Evolutionary conservation across 208 protist genomes (phyloP).

Genomic region (Trypanosoma cruzi): DNA sequence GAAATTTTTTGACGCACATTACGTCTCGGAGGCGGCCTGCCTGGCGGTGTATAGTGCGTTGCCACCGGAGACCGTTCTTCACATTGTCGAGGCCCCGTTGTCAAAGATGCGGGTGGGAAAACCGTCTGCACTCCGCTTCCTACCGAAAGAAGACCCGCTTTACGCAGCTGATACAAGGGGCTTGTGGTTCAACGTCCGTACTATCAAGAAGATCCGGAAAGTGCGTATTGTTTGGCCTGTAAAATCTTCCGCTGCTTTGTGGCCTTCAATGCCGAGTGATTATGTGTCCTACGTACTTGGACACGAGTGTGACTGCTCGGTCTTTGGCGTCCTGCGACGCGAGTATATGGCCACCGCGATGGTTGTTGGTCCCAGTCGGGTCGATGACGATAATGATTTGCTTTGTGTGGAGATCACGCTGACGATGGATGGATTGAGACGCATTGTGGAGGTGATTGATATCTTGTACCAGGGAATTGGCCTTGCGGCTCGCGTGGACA

Average conservation of each 20-base stretch:
- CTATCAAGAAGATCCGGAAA: conserved; percentile 52
- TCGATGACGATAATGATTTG: conserved; percentile 69
- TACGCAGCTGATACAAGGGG: conserved; percentile 18
- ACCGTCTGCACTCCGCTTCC: conserved; percentile 32
- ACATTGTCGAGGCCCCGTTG: conserved; percentile 46
- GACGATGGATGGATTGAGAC: conserved; percentile 52
- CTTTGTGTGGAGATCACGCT: conserved; percentile 52
- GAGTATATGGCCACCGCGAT: conserved; percentile 70
- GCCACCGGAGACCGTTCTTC: conserved; percentile 40
- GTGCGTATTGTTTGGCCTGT: conserved; percentile 69
- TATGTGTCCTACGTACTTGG: conserved; percentile 93
- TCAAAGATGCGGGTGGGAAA: conserved; percentile 40
- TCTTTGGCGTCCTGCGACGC: conserved; percentile 84
- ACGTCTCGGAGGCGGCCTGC: conserved; percentile 56
- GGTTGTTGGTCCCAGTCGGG: conserved; percentile 48
- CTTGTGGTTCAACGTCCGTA: conserved; percentile 63
- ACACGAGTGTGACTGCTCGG: conserved; percentile 92
- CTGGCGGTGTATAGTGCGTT: conserved; percentile 50
- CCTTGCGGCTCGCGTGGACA: conserved; percentile 49
- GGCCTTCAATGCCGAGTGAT: conserved; percentile 55
- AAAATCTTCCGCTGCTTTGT: conserved; percentile 36
- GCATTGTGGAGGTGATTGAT: conserved; percentile 55
- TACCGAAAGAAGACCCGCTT: conserved; percentile 29
- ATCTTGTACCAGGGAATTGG: conserved; percentile 72
- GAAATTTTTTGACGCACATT: conserved; percentile 72